Percentiles rank a stretch among this genome's conserved stretches.
phyloP scores from a whole-genome alignment of 2,329 filamentous ascomycete genomes.

The Cercospora nicotianae region DNA sequence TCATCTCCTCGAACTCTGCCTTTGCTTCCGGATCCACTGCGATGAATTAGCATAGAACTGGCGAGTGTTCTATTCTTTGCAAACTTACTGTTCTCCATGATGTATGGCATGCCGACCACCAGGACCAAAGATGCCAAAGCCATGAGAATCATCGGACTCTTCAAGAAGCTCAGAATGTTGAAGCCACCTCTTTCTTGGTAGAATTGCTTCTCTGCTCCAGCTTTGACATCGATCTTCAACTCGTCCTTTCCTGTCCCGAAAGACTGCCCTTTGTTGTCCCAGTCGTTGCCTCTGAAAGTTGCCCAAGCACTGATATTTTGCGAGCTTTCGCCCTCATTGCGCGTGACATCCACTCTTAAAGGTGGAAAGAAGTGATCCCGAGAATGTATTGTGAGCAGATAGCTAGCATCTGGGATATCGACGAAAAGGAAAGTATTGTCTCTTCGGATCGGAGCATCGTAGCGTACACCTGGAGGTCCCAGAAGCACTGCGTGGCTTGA shows the following conservation, averaged over 20 bases:
- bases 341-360: slow-evolving; percentile 71
- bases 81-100: slow-evolving; percentile 83
- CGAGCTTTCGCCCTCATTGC: slow-evolving; percentile 41
- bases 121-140: slow-evolving; percentile 77
- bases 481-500: slow-evolving; percentile 65
- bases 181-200: slow-evolving; percentile 72
- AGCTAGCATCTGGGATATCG: slow-evolving; percentile 70
- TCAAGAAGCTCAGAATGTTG: slow-evolving; percentile 70
- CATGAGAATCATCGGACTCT: slow-evolving; percentile 96
- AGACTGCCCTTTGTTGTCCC: slow-evolving; percentile 77
- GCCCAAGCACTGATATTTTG: slow-evolving; percentile 69
- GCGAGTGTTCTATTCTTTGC: background rate
- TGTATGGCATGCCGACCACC: slow-evolving; percentile 89
- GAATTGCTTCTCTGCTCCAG: slow-evolving; percentile 67
- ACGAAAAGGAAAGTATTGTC: slow-evolving; percentile 73
- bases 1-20: slow-evolving; percentile 88
- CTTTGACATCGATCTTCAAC: slow-evolving; percentile 61
- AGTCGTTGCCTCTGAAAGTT: slow-evolving; percentile 85
- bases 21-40: slow-evolving; percentile 95
- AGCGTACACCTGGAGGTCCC: slow-evolving; percentile 43
- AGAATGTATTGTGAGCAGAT: slow-evolving; percentile 79
- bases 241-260: slow-evolving; percentile 47
- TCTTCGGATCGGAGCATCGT: slow-evolving; percentile 64
- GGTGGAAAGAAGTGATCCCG: slow-evolving; percentile 74
- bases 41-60: slow-evolving; percentile 20